Evolutionary conservation across 805 yeast genomes (phyloP).

Genomic region (Ogataea angusta): DNA sequence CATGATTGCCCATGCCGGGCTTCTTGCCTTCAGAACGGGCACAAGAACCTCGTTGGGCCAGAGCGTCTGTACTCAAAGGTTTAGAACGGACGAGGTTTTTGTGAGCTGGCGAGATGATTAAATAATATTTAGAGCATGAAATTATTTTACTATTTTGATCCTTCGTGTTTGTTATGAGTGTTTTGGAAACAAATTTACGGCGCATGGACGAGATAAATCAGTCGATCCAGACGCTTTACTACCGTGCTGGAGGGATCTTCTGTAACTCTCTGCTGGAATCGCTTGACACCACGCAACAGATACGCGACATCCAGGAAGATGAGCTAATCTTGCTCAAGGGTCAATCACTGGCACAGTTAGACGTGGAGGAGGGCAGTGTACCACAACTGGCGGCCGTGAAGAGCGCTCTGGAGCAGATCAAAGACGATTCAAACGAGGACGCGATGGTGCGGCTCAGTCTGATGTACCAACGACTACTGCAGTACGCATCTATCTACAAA

Average conservation of each 20-base stretch:
- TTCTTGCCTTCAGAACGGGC: constrained; percentile 82
- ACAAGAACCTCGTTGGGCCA: constrained; percentile 50
- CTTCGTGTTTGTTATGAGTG: constrained; percentile 9
- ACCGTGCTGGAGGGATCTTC: constrained; percentile 22
- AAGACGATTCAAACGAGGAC: constrained; percentile 17
- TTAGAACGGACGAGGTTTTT: constrained; percentile 90
- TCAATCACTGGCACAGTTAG: constrained; percentile 22
- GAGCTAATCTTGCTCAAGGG: constrained; percentile 20
- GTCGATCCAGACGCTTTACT: constrained; percentile 21
- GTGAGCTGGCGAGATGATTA: constrained; percentile 82
- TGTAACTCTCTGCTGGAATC: constrained; percentile 23
- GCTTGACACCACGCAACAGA: constrained; percentile 19
- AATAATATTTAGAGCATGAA: neutral
- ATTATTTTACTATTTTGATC: neutral
- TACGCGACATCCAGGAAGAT: constrained; percentile 24
- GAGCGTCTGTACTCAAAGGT: constrained; percentile 89
- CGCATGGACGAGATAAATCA: constrained; percentile 19
- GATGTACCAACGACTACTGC: constrained; percentile 18
- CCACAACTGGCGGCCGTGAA: constrained; percentile 5
- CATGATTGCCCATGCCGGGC: constrained; percentile 98
- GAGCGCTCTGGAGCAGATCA: constrained; percentile 9
- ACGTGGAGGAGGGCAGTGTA: constrained; percentile 15
- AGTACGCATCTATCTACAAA: constrained; percentile 17
- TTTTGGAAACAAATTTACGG: constrained; percentile 15
- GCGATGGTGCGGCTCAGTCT: constrained; percentile 15